A percentile compares a stretch with the other conserved stretches of the same genome.
These are phyloP conservation scores for Quercus cerris DNA, from an alignment of 306 rosid species.

Conservation along the genomic window DNA sequence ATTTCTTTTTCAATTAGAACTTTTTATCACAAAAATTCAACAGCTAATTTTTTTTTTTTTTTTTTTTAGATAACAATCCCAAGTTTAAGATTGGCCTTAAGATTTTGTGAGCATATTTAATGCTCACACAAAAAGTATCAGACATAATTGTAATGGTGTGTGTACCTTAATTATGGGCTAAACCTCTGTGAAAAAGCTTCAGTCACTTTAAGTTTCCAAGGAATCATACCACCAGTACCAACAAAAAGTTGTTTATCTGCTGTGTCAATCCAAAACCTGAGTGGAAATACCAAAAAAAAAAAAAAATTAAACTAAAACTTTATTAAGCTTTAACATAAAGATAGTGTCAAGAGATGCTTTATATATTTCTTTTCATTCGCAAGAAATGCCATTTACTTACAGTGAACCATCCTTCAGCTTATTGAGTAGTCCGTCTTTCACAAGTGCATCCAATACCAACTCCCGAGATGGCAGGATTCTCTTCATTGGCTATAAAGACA, in stretches of 20 bases:
- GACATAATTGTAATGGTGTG: neutral
- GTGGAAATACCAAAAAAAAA: constrained; percentile 15
- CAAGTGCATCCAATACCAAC: constrained; percentile 85
- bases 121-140: neutral
- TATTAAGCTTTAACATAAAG: neutral
- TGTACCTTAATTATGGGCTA: constrained; percentile 65
- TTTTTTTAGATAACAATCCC: too few relatives aligned
- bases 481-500: constrained; percentile 87
- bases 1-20: too few relatives aligned
- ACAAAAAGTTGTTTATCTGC: constrained; percentile 94
- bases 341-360: neutral
- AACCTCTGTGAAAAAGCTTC: constrained; percentile 94
- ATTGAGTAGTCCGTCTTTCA: constrained; percentile 65
- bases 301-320: constrained; percentile 1
- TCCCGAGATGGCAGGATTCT: constrained; percentile 76
- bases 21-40: too few relatives aligned
- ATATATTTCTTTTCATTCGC: neutral
- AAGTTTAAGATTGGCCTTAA: too few relatives aligned
- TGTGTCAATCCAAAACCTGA: constrained; percentile 88
- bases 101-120: too few relatives aligned
- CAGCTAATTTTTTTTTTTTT: too few relatives aligned
- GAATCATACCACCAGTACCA: constrained; percentile 93
- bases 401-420: constrained; percentile 77
- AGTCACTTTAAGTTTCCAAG: constrained; percentile 78
- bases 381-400: constrained; percentile 43